These are phyloP conservation scores for Beauveria scarabaeidicola DNA, from an alignment of 2,329 filamentous ascomycete genomes.

Conservation along the genomic window DNA sequence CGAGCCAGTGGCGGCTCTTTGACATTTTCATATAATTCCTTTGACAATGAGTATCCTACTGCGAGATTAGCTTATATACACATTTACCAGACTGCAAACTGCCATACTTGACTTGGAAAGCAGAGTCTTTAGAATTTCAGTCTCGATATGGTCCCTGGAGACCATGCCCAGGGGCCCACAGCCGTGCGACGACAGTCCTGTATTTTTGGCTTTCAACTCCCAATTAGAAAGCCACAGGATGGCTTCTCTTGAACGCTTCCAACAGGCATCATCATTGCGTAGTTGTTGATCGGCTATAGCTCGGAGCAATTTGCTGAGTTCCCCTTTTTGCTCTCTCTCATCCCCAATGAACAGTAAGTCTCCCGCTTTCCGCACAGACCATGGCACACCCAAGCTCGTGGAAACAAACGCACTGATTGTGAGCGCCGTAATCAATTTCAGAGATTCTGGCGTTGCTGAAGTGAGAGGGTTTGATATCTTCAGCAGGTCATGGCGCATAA, in stretches of 20 bases:
- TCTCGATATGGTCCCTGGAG: slow-evolving; percentile 53
- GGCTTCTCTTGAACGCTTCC: slow-evolving; percentile 53
- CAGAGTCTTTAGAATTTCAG: slow-evolving; percentile 61
- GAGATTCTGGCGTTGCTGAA: slow-evolving; percentile 44
- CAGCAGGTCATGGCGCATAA: slow-evolving; percentile 40
- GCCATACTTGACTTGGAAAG: slow-evolving; percentile 51
- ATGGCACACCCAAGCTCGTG: slow-evolving; percentile 40
- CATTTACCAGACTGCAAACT: not conserved
- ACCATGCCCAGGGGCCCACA: slow-evolving; percentile 57
- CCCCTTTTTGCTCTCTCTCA: slow-evolving; percentile 53
- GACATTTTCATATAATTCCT: slow-evolving; percentile 50
- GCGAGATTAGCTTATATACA: slow-evolving; percentile 5
- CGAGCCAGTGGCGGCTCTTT: slow-evolving; percentile 39
- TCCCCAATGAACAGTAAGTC: slow-evolving; percentile 58
- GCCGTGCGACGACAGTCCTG: slow-evolving; percentile 27
- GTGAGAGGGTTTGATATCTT: slow-evolving; percentile 57
- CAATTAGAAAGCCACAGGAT: slow-evolving; percentile 68
- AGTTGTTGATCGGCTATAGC: slow-evolving; percentile 39
- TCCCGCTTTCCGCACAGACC: slow-evolving; percentile 44
- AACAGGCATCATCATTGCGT: slow-evolving; percentile 55
- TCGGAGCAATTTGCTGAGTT: slow-evolving; percentile 52
- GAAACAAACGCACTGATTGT: slow-evolving; percentile 52
- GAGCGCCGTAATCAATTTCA: slow-evolving; percentile 53
- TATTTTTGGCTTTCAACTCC: slow-evolving; percentile 41
- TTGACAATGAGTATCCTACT: slow-evolving; percentile 53